Base-by-base conservation (phyloP, 495 filamentous ascomycete species). In the Chaetomidium leptoderma region DNA sequence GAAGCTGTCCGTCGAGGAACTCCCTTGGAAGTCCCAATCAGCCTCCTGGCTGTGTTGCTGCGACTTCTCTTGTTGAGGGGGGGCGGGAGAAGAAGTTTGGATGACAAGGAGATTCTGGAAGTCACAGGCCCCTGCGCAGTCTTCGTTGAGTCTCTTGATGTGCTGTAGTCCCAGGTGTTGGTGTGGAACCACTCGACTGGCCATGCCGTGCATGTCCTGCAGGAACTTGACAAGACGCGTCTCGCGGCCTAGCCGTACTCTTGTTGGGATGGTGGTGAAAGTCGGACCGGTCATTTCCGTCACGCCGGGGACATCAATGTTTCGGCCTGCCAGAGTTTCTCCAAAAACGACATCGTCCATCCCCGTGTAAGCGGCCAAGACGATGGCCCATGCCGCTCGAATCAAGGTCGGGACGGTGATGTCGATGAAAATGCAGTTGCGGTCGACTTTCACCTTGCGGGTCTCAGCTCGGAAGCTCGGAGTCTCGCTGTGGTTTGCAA, bases 251-350 rank as follows among this genome's bases (percentile, higher is more conserved):
- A 70, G 21, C 2, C 39, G 53, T 6, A 73, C 65, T 3, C 83
- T 74, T 14, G 80, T 67, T 6, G 87, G 87, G 3, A 88, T 72
- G 0, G 86, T 88, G 4, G 86, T 80, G 51, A 89, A 84, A 50
- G 85, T 74, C 1, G 86, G 79, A 0, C 82, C 84, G 33, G 78
- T 70, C 17, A 85, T 79, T 32, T 75, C 65, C 40, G 80, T 75
- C 1, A 84, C 72, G 2, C 76, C 78, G 7, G 70, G 62, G 8
- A 85, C 70, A 6, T 78, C 70, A 8, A 76, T 75, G 33, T 80
- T 77, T 8, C 84, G 74, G 8, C 82, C 81, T 9, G 72, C 76
- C 6, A 86, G 73, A 0, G 81, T 88, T 64, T 83, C 82, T 1
- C 83, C 72, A 33, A 79, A 76, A 14, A 78, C 64, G 1, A 77